These are phyloP conservation scores for Tilletia setariae DNA, from an alignment of 1,284 basidiomycete genomes.

Conservation along the genomic window DNA sequence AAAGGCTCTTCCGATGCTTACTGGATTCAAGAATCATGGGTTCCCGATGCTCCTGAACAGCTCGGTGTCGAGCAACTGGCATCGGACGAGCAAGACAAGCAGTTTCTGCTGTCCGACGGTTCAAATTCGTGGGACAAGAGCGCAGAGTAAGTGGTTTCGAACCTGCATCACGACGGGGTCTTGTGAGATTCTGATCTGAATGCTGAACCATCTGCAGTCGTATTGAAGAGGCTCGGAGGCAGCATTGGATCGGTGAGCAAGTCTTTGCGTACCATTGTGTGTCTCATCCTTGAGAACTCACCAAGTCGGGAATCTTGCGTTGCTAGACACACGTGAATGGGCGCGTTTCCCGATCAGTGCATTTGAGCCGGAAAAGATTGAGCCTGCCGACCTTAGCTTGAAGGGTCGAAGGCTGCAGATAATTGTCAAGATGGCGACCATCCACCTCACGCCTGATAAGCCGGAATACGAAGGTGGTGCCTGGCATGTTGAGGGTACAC, in stretches of 20 bases:
- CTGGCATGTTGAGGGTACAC: conserved; percentile 60
- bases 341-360: conserved; percentile 25
- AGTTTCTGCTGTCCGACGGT: neutral
- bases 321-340: conserved; percentile 55
- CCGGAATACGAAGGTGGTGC: conserved; percentile 56
- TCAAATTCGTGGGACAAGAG: neutral
- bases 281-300: conserved; percentile 47
- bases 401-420: conserved; percentile 56
- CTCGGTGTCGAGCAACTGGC: neutral
- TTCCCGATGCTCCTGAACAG: conserved; percentile 13
- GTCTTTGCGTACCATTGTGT: conserved; percentile 33
- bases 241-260: conserved; percentile 44
- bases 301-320: conserved; percentile 11
- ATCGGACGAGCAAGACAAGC: neutral
- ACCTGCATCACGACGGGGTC: neutral
- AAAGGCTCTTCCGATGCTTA: neutral
- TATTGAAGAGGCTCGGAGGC: conserved; percentile 19
- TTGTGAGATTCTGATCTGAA: too few species aligned
- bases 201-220: neutral
- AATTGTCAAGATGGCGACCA: conserved; percentile 60
- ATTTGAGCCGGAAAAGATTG: conserved; percentile 51
- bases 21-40: conserved; percentile 13
- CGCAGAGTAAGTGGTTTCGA: neutral
- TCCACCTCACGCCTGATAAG: conserved; percentile 57
- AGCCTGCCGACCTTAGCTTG: conserved; percentile 2